Evolutionary conservation across 257 asterid genomes (phyloP), one percentile per base, ranked within the genome.

Genomic region (Cruciata laevipes): DNA sequence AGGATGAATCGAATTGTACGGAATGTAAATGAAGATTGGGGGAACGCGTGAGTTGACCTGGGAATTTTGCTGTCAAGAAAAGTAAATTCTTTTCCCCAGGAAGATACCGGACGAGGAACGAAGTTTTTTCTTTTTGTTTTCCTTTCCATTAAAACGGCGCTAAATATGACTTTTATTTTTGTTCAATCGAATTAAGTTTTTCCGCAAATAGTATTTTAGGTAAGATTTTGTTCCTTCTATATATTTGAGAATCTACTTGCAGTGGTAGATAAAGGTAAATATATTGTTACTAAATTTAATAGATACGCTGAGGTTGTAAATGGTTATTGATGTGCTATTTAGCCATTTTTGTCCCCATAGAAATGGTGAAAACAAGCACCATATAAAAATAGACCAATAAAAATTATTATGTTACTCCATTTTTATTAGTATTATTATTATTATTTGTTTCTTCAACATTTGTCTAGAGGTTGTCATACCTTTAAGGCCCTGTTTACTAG

Each of bases 1-100:
- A 68, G 18, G 25, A 38, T 18, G 35, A 60, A 57, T 53, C 25
- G 27, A 18, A 20, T 53, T 4, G 55, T 47, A 47, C 20, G 51
- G 51, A 71, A 44, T 76, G 73, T 75, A 24, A 65, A 75, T 66
- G 65, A 52, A 49, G 59, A 60, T 32, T 58, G 70, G 79, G 70
- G 52, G 74, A 82, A 79, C 88, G 89, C 87, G 86, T 83, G 71
- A 70, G 83, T 83, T 89, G 91, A 87, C 96, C 89, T 55, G 69
- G 76, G 68, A 75, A 73, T 76, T 68, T 74, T 69, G 53, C 66
- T 21, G 64, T 63, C 69, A 12, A 37, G 40, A 64, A 73, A 35
- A 64, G 73, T 73, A 21, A 69, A 58, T 67, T n/a, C 53, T 63
- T 73, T 56, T 61, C 74, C 60, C 35, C 27, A 3, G 9, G 66